phyloP scores from a whole-genome alignment of 805 yeast genomes.

The Kazachstania kunashirensis region DNA sequence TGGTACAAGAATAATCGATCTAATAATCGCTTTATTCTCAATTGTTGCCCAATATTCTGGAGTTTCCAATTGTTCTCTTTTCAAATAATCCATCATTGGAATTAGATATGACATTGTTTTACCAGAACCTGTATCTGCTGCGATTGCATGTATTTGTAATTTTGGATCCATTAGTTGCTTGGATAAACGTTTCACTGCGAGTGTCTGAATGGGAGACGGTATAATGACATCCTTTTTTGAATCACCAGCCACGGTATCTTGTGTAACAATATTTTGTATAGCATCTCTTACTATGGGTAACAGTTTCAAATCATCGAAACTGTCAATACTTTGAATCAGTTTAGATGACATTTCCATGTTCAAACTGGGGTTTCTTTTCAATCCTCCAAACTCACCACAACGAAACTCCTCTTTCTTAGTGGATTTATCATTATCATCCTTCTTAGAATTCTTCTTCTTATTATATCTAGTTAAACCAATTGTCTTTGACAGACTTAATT shows the following conservation, averaged over 20 bases:
- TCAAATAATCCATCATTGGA: conserved; percentile 60
- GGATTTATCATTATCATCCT: too few species aligned
- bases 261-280: conserved; percentile 43
- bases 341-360: conserved; percentile 29
- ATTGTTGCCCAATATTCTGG: conserved; percentile 31
- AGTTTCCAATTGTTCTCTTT: conserved; percentile 41
- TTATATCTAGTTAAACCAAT: background rate
- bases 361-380: conserved; percentile 33
- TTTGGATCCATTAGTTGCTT: conserved; percentile 30
- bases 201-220: conserved; percentile 78
- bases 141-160: conserved; percentile 61
- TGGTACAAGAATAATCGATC: conserved; percentile 75
- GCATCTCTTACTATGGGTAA: conserved; percentile 58
- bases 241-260: conserved; percentile 31
- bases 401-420: conserved; percentile 20
- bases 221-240: conserved; percentile 12
- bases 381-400: conserved; percentile 43
- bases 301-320: conserved; percentile 59
- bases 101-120: conserved; percentile 88
- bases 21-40: conserved; percentile 37
- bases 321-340: conserved; percentile 42
- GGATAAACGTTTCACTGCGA: conserved; percentile 43
- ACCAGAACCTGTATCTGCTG: conserved; percentile 97
- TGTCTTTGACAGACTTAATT: conserved; percentile 5
- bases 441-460: too few species aligned